Base-by-base conservation (phyloP, 148 eudicot species). In the Arbutus unedo region DNA sequence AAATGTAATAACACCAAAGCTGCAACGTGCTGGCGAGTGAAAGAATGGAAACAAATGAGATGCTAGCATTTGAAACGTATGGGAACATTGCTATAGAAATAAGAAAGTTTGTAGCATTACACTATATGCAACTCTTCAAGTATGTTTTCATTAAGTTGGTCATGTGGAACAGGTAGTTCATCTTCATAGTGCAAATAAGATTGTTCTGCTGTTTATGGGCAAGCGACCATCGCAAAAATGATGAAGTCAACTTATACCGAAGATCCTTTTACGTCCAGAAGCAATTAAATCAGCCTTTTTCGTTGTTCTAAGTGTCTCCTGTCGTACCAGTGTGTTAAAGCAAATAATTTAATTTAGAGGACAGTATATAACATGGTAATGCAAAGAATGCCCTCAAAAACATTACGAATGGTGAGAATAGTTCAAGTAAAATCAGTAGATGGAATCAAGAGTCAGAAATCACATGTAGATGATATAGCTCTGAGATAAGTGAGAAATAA, bases 371-470 rank as follows among this genome's bases (percentile, higher is more conserved):
- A 45, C 47, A 74, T 48, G 31, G 50, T 8, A 47, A 48, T 5
- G 14, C 31, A 38, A 19, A 45, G 45, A 47, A 19, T 8, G 23
- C 50, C 77, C 53, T 74, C 14, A 19, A 48, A 48, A 48, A 47
- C 54, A 74, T 48, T 8, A n/a, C 54, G 6, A 21, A 49, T 10
- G 7, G 16, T 25, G 23, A 47, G 13, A 74, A 74, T 47, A 41
- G 18, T 21, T 74, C 10, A 15, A 70, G 74, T 70, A 43, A 43
- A 70, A 41, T 70, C 49, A 49, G 38, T 49, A 49, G 41, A 74
- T 49, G 77, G 55, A 19, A 21, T 49, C 56, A 74, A 74, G 56
- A 48, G n/a, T 74, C 55, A 47, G 56, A 74, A 74, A 73, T 67
- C 73, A 67, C 11, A 18, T 4, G 21, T 74, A 38, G 31, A n/a